Conservation (phyloP, 805 yeast genomes). For the Metschnikowia borealis region DNA sequence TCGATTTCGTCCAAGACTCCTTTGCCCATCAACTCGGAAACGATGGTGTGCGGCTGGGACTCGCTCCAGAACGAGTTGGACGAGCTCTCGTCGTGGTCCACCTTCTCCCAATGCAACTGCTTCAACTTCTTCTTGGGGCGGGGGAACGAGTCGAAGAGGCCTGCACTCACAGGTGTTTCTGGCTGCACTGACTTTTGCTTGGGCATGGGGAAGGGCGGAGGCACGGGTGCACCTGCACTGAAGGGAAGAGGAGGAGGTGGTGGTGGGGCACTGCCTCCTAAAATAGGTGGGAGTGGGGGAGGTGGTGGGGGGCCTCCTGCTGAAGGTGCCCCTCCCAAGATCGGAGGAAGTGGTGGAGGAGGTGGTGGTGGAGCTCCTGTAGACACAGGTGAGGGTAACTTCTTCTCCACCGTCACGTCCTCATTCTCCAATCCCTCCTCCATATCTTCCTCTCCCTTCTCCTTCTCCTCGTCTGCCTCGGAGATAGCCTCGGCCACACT, state of each 20-base stretch:
- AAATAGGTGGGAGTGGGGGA: constrained; percentile 21
- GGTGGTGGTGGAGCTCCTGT: constrained; percentile 17
- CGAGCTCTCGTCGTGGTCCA: constrained; percentile 43
- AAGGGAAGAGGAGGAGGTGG: constrained; percentile 23
- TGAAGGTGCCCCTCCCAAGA: too few species aligned
- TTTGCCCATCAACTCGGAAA: constrained; percentile 46
- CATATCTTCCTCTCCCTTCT: not conserved
- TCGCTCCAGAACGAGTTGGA: constrained; percentile 62
- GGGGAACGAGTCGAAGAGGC: constrained; percentile 47
- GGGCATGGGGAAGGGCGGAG: constrained; percentile 26
- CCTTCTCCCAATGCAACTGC: constrained; percentile 80
- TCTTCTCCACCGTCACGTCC: too few species aligned
- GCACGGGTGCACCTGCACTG: constrained; percentile 21
- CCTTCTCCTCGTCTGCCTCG: constrained; percentile 10
- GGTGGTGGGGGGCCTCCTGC: constrained; percentile 23
- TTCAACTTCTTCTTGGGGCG: constrained; percentile 59
- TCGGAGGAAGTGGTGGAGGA: constrained; percentile 27
- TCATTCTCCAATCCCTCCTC: not conserved
- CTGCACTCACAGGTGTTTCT: constrained; percentile 16
- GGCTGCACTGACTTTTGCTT: constrained; percentile 14
- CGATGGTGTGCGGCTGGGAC: constrained; percentile 40
- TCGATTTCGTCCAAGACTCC: constrained; percentile 70
- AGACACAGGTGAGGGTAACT: too few species aligned
- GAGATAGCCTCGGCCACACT: constrained; percentile 36
- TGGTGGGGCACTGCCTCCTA: constrained; percentile 21